Conservation (phyloP, 2,329 filamentous ascomycete species). For the Trichocomaceae sp. region DNA sequence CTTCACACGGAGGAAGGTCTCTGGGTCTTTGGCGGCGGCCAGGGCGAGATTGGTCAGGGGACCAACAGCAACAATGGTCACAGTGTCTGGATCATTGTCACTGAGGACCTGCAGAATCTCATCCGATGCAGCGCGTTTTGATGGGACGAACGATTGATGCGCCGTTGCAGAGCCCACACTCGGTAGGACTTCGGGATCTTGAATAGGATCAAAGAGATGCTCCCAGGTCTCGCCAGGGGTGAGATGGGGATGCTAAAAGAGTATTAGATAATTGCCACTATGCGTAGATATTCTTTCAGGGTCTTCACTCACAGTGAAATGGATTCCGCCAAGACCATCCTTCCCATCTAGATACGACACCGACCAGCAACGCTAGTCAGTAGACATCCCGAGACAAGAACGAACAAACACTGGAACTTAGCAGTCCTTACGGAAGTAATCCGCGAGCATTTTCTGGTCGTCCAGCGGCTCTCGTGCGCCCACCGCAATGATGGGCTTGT, state of each 20-base stretch:
- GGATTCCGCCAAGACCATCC: slow-evolving; percentile 72
- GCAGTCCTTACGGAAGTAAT: slow-evolving; percentile 73
- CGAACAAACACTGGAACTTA: neutral
- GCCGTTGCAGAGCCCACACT: slow-evolving; percentile 14
- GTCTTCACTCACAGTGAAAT: slow-evolving; percentile 46
- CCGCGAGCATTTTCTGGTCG: slow-evolving; percentile 70
- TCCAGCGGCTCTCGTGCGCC: slow-evolving; percentile 81
- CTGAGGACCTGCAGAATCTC: slow-evolving; percentile 83
- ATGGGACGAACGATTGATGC: slow-evolving; percentile 64
- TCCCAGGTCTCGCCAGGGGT: slow-evolving; percentile 69
- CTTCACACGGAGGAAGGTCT: slow-evolving; percentile 80
- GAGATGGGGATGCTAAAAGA: slow-evolving; percentile 60
- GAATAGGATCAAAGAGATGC: slow-evolving; percentile 53
- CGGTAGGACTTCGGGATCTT: slow-evolving; percentile 19
- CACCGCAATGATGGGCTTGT: slow-evolving; percentile 77
- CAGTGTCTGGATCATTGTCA: slow-evolving; percentile 73
- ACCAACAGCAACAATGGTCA: slow-evolving; percentile 85
- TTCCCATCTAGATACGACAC: slow-evolving; percentile 52
- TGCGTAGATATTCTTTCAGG: neutral
- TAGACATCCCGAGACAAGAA: neutral
- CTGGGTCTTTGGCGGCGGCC: slow-evolving; percentile 79
- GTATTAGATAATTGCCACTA: slow-evolving; percentile 13
- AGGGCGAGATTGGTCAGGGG: slow-evolving; percentile 90
- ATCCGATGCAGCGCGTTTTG: slow-evolving; percentile 64
- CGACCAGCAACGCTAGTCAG: neutral